Evolutionary conservation across 2,329 filamentous ascomycete species (phyloP), one percentile per base, ranked within the genome.

Genomic region (Pseudocercospora vitis): DNA sequence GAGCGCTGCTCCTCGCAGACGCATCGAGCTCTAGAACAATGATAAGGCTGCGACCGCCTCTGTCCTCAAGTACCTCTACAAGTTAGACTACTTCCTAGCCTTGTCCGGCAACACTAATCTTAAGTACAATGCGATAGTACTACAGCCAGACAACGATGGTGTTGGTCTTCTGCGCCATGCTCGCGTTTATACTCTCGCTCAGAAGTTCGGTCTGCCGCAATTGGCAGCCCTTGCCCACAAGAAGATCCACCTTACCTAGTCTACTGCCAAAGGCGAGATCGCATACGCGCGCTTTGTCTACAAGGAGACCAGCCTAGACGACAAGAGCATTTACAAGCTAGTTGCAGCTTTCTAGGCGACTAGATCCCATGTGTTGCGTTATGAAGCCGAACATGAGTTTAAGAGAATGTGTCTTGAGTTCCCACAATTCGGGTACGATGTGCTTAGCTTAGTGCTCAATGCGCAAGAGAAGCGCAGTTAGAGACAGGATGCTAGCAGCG

Each of bases 231-330:
- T 96, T 23, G 87, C 91, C 2, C 88, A 88, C 69, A 85, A 83
- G 69, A 96, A 96, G 78, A 96, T 96, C 65, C 90, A 96, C 77
- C 89, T 89, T 70, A 88, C 95, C 65, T 87, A 91, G 68, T 89
- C 87, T 39, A 95, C 88, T 0, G 89, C 90, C 29, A 87, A 86
- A 74, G 91, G 90, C 71, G 91, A 96, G 77, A 91, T 96, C 67
- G 84, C 86, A 21, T 96, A 96, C 72, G 91, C 91, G 7, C 84
- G 90, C 70, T 96, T 91, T 74, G 88, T 95, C 26, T 96, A 96
- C 76, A 83, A 83, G 56, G 83, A 89, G 73, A 94, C 88, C 8
- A 72, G 74, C 50, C 73, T 78, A 45, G 83, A 87, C 56, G 89
- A 95, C 71, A 76, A 73, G 9, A 82, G 82, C 2, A 89, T 95